phyloP scores from a whole-genome alignment of 2,329 filamentous ascomycete genomes.

The Colletotrichum sublineola region DNA sequence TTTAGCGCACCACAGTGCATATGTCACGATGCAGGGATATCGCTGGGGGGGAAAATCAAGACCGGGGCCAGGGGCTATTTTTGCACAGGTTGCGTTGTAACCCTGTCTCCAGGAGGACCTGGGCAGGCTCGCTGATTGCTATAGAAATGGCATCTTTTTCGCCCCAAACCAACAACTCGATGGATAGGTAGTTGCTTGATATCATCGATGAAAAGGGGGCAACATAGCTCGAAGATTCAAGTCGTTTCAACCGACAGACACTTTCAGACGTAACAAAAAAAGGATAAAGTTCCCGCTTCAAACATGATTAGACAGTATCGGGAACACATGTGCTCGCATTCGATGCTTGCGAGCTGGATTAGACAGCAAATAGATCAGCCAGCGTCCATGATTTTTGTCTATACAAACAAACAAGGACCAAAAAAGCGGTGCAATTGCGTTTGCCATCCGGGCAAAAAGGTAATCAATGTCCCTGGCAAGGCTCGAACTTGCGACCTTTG shows the following conservation, averaged over 20 bases:
- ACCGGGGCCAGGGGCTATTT: neutral
- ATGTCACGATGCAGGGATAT: neutral
- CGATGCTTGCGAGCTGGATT: neutral
- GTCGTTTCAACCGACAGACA: neutral
- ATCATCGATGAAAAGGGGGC: neutral
- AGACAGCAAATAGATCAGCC: no score
- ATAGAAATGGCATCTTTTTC: neutral
- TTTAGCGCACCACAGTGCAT: neutral
- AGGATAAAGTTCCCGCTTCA: neutral
- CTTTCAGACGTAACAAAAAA: neutral
- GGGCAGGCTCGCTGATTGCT: neutral
- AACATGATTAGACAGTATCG: neutral
- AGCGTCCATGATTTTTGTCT: neutral
- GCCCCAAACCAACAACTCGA: neutral
- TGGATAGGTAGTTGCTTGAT: neutral
- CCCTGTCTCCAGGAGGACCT: neutral
- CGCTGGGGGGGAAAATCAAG: neutral
- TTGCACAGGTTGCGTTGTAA: neutral
- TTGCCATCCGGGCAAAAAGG: slow-evolving; percentile 4
- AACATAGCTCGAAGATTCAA: neutral
- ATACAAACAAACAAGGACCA: neutral
- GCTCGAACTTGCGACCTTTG: slow-evolving; percentile 42
- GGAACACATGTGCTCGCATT: neutral
- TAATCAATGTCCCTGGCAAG: slow-evolving; percentile 32
- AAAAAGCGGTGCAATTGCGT: neutral